Evolutionary conservation across 192 early-diverging fungal genomes (phyloP), one percentile per base, ranked within the genome.

Genomic region (Lunasporangiospora selenospora): DNA sequence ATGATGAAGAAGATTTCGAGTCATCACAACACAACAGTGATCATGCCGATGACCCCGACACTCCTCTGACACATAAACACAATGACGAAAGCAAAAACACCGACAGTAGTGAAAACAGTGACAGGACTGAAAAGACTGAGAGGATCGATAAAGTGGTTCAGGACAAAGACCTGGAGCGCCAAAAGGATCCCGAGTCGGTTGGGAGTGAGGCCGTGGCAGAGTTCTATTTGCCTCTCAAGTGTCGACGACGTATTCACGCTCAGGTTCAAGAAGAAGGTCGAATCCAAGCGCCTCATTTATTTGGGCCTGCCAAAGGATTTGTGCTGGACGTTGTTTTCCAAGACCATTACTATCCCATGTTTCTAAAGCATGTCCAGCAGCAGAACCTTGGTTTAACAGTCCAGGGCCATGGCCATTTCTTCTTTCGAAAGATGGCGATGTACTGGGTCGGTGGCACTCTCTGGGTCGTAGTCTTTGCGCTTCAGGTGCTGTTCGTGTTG

Each of bases 221-320:
- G 13, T 73, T 73, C 32, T 73, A 73, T 24, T 21, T 73, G 26
- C 69, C 69, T 1, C 36, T 73, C 2, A 61, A 73, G 11, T 73
- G 69, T 46, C 69, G 69, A 6, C 60, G 58, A 18, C 46, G 69
- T 0, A 73, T 73, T 37, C 69, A 73, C 10, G 33, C 39, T 6
- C 69, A 73, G 32, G 53, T 73, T 19, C 60, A 63, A 19, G 69
- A 73, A 27, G 59, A 71, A 38, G 60, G 69, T 12, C 59, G 69
- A 1, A 58, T 54, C 0, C 41, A 63, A 38, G 60, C 61, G 0
- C 60, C 69, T 3, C 29, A 73, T 23, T 29, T 73, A 18, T 73
- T 36, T 53, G 69, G 69, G 26, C 69, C 69, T 11, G 69, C 69
- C 21, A 73, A 73, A 33, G 69, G 69, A 21, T 73, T 73, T 62